Percentiles rank a stretch among this genome's conserved stretches.
Conservation (phyloP, 768 basidiomycete genomes). For the Rhizopogon sp. region DNA sequence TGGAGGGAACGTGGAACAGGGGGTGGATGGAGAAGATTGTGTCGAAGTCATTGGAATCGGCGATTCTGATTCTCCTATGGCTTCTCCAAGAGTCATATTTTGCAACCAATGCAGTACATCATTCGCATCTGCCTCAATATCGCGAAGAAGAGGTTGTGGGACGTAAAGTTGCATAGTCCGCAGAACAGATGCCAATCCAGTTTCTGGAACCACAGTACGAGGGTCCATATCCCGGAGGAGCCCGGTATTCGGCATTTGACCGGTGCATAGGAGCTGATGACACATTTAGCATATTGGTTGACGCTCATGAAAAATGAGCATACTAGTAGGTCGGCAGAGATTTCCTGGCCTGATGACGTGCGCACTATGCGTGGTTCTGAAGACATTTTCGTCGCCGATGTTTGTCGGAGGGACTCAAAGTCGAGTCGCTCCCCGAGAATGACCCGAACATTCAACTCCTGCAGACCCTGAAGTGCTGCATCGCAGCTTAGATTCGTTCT, state of each 20-base stretch:
- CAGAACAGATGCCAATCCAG: conserved; percentile 39
- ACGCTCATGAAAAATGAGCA: neutral
- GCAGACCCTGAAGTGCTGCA: conserved; percentile 34
- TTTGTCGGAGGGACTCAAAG: conserved; percentile 28
- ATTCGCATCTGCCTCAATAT: neutral
- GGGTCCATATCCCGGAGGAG: conserved; percentile 40
- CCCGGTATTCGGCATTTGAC: conserved; percentile 52
- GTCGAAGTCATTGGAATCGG: neutral
- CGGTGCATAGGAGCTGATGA: conserved; percentile 52
- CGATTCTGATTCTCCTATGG: neutral
- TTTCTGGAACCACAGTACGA: conserved; percentile 32
- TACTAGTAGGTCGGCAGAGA: conserved; percentile 51
- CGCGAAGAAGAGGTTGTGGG: neutral
- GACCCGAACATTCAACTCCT: conserved; percentile 40
- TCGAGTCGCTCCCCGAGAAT: conserved; percentile 54
- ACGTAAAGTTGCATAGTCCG: conserved; percentile 42
- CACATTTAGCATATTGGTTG: neutral
- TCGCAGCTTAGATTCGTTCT: too few species aligned
- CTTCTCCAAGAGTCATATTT: neutral
- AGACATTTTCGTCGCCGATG: neutral
- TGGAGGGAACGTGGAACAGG: conserved; percentile 2
- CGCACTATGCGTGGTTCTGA: conserved; percentile 27
- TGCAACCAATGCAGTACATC: neutral
- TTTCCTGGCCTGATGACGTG: conserved; percentile 44
- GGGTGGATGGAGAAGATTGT: conserved; percentile 1